phyloP scores from a whole-genome alignment of 2,329 filamentous ascomycete species.

The Penicillium oxalicum region DNA sequence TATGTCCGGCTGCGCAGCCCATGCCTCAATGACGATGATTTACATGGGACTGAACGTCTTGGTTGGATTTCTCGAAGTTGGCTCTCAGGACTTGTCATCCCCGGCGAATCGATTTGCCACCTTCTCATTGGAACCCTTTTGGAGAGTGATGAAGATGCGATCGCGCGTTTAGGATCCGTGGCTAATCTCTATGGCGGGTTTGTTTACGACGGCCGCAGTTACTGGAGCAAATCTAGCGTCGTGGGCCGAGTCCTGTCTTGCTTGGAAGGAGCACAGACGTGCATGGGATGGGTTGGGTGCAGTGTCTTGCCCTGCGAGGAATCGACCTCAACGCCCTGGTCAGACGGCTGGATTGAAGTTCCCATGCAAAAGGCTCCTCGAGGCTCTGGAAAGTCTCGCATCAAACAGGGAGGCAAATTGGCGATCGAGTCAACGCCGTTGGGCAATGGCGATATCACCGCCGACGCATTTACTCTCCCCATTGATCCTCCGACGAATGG shows the following conservation, averaged over 20 bases:
- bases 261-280: constrained; percentile 41
- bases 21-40: constrained; percentile 6
- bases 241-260: constrained; percentile 50
- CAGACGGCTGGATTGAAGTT: constrained; percentile 48
- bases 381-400: constrained; percentile 34
- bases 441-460: constrained; percentile 34
- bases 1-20: constrained; percentile 24
- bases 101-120: constrained; percentile 49
- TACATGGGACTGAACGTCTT: constrained; percentile 31
- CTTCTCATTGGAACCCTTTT: constrained; percentile 52
- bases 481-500: constrained; percentile 22
- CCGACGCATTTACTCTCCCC: constrained; percentile 35
- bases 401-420: constrained; percentile 39
- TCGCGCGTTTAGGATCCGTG: constrained; percentile 44
- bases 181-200: constrained; percentile 53
- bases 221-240: constrained; percentile 54
- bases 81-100: constrained; percentile 50
- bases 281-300: constrained; percentile 52
- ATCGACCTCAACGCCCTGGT: constrained; percentile 19
- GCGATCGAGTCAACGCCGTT: constrained; percentile 37
- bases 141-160: constrained; percentile 49
- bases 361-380: constrained; percentile 30
- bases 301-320: constrained; percentile 35
- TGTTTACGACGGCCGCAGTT: constrained; percentile 44
- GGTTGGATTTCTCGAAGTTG: constrained; percentile 54